Evolutionary conservation across 2,329 filamentous ascomycete genomes (phyloP).

Genomic region (Colletotrichum cereale): DNA sequence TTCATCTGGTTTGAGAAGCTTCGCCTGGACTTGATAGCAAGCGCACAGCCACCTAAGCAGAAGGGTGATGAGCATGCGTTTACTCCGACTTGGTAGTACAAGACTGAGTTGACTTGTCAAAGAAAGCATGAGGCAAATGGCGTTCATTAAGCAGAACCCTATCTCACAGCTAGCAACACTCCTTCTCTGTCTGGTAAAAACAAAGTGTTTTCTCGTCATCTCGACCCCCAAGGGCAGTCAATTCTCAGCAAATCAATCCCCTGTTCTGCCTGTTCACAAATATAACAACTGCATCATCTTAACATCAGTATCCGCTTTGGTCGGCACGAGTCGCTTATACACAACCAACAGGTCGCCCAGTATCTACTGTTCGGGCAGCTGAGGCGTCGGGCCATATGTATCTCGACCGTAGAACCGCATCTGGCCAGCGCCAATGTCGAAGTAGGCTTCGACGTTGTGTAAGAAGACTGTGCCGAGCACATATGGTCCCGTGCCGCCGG

Average conservation of each 20-base stretch:
- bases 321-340: background rate
- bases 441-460: conserved; percentile 63
- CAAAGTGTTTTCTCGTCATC: conserved; percentile 10
- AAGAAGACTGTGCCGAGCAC: conserved; percentile 64
- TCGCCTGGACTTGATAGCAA: background rate
- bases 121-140: conserved; percentile 23
- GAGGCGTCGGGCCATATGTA: conserved; percentile 32
- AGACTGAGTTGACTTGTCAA: background rate
- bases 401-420: conserved; percentile 57
- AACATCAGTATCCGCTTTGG: background rate
- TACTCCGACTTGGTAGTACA: background rate
- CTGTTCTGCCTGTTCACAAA: background rate
- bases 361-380: conserved; percentile 22
- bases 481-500: conserved; percentile 59
- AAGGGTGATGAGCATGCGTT: background rate
- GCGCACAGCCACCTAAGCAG: background rate
- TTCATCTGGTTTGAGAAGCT: background rate
- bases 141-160: conserved; percentile 27
- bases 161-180: conserved; percentile 30
- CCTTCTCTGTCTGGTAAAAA: conserved; percentile 17
- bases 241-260: conserved; percentile 10
- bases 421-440: conserved; percentile 60
- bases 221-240: background rate
- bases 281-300: conserved; percentile 3
- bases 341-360: background rate